These are phyloP conservation scores for Hymenoscyphus repandus DNA, from an alignment of 2,329 filamentous ascomycete species.

Conservation along the genomic window DNA sequence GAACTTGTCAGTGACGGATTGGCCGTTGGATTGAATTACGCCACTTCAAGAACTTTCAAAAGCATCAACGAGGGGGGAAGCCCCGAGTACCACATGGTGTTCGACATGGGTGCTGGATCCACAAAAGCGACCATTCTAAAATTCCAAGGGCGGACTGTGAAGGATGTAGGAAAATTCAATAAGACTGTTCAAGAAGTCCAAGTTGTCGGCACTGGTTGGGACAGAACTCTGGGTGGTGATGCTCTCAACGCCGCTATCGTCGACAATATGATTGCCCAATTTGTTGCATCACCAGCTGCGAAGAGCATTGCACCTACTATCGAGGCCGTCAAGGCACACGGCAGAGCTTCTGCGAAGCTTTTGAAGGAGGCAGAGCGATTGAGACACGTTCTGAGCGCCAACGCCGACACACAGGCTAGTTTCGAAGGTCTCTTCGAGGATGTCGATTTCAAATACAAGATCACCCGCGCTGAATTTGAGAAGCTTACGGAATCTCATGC, in stretches of 20 bases:
- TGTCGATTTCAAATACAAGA: slow-evolving; percentile 88
- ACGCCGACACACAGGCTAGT: slow-evolving; percentile 70
- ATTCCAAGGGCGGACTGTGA: slow-evolving; percentile 84
- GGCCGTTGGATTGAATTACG: slow-evolving; percentile 92
- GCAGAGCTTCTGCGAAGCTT: slow-evolving; percentile 82
- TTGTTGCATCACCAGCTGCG: slow-evolving; percentile 64
- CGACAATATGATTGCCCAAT: slow-evolving; percentile 79
- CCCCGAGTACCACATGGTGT: slow-evolving; percentile 88
- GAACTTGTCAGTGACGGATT: slow-evolving; percentile 83
- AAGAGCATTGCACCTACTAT: slow-evolving; percentile 59
- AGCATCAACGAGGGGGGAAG: slow-evolving; percentile 75
- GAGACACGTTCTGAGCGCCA: slow-evolving; percentile 88
- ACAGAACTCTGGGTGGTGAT: slow-evolving; percentile 84
- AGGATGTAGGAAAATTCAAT: slow-evolving; percentile 89
- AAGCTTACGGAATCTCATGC: slow-evolving; percentile 64
- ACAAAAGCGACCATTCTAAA: slow-evolving; percentile 84
- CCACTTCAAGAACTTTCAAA: slow-evolving; percentile 84
- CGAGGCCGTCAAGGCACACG: slow-evolving; percentile 65
- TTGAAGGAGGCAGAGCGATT: slow-evolving; percentile 85
- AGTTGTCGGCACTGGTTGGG: slow-evolving; percentile 82
- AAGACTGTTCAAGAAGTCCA: slow-evolving; percentile 97
- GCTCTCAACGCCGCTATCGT: slow-evolving; percentile 82
- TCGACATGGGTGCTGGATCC: slow-evolving; percentile 96
- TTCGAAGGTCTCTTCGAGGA: slow-evolving; percentile 92
- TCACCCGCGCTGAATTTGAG: slow-evolving; percentile 77